Conservation (phyloP, 768 basidiomycete species). For the Leccinum obscurum region DNA sequence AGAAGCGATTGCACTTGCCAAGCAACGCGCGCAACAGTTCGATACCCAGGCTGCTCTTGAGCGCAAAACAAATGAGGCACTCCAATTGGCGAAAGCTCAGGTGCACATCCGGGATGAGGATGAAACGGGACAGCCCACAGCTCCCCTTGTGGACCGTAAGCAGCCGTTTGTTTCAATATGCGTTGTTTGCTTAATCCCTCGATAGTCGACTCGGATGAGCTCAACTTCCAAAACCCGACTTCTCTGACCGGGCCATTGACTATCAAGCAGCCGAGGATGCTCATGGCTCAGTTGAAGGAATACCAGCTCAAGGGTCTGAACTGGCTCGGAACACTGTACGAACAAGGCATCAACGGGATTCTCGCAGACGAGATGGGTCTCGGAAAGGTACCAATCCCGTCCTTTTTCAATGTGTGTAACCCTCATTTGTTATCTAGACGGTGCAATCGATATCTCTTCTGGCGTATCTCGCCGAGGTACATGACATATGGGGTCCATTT, state of each 20-base stretch:
- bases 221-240: constrained; percentile 99
- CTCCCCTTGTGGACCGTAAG: constrained; percentile 74
- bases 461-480: constrained; percentile 93
- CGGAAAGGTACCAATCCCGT: constrained; percentile 59
- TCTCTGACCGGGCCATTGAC: constrained; percentile 81
- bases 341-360: constrained; percentile 99
- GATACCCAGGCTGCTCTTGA: constrained; percentile 81
- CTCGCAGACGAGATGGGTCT: constrained; percentile 99
- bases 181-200: constrained; percentile 3
- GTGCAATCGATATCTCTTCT: constrained; percentile 97
- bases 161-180: constrained; percentile 5
- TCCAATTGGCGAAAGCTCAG: constrained; percentile 62
- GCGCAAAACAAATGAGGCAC: constrained; percentile 77
- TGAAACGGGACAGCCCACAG: constrained; percentile 34
- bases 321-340: constrained; percentile 96
- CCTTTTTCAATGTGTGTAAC: constrained; percentile 2
- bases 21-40: constrained; percentile 78
- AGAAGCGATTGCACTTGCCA: constrained; percentile 79
- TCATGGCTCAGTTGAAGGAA: constrained; percentile 96
- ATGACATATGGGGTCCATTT: constrained; percentile 99
- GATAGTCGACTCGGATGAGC: constrained; percentile 90
- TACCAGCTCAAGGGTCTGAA: constrained; percentile 98
- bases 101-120: constrained; percentile 44
- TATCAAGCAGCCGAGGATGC: constrained; percentile 91
- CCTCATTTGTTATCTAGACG: constrained; percentile 50